These are phyloP conservation scores for Sporothrix schenckii DNA, from an alignment of 2,329 filamentous ascomycete genomes.

Conservation along the genomic window DNA sequence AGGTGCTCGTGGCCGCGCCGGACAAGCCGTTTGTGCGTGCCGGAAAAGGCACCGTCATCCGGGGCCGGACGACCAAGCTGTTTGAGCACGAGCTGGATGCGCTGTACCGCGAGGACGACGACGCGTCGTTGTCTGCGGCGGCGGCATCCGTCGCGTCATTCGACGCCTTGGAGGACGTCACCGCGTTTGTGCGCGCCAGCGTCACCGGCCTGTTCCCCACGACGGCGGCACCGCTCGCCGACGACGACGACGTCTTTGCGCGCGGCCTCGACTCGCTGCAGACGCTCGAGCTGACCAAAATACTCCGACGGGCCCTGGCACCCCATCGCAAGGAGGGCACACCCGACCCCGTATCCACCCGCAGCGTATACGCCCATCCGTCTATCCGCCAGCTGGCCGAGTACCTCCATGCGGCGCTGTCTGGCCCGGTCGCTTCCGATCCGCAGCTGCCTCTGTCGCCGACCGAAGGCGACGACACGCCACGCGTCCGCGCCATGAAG, in stretches of 20 bases:
- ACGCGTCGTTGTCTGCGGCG: conserved; percentile 33
- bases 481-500: conserved; percentile 41
- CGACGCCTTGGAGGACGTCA: conserved; percentile 38
- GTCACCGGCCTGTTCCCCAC: conserved; percentile 38
- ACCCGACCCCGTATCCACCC: background rate
- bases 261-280: conserved; percentile 49
- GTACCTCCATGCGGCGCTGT: conserved; percentile 6
- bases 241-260: conserved; percentile 47
- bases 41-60: conserved; percentile 52
- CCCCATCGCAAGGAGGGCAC: conserved; percentile 39
- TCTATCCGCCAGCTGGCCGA: conserved; percentile 7
- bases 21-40: conserved; percentile 51
- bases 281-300: conserved; percentile 42
- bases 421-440: background rate
- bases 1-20: conserved; percentile 47
- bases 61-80: conserved; percentile 38
- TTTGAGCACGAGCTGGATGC: conserved; percentile 41
- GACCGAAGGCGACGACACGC: background rate
- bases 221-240: conserved; percentile 38
- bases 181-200: conserved; percentile 41
- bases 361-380: conserved; percentile 18
- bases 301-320: conserved; percentile 43
- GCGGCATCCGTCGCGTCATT: background rate
- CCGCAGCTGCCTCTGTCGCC: too few species aligned
- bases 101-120: conserved; percentile 37